Conservation (phyloP, 2,329 filamentous ascomycete genomes). For the Cladophialophora bantiana region DNA sequence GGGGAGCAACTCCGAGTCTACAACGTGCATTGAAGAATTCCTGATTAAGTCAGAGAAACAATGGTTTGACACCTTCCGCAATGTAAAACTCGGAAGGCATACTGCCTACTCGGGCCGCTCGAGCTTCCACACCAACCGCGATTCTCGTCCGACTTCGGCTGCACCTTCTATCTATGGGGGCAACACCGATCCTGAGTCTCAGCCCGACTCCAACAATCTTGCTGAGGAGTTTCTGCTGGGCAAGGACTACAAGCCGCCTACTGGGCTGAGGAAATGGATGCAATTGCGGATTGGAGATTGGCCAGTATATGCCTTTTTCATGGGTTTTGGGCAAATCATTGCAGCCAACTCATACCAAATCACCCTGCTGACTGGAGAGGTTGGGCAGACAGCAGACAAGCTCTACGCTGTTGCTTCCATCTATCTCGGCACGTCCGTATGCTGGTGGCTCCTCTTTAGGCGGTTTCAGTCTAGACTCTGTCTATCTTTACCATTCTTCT, state of each 20-base stretch:
- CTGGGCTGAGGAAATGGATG: constrained; percentile 62
- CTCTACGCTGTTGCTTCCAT: constrained; percentile 67
- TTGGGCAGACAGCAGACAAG: constrained; percentile 65
- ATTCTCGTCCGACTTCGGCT: constrained; percentile 44
- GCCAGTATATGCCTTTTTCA: constrained; percentile 68
- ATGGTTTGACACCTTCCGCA: constrained; percentile 67
- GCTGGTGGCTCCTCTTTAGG: constrained; percentile 71
- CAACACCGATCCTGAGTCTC: constrained; percentile 43
- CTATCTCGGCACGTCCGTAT: constrained; percentile 63
- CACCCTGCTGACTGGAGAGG: constrained; percentile 69
- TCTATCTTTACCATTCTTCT: constrained; percentile 67
- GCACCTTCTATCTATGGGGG: constrained; percentile 51
- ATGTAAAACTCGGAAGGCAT: constrained; percentile 64
- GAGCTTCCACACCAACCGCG: constrained; percentile 45
- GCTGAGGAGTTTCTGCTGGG: constrained; percentile 63
- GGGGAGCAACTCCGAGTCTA: constrained; percentile 63
- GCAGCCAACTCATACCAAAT: constrained; percentile 73
- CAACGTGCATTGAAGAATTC: constrained; percentile 70
- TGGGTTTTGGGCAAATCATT: constrained; percentile 69
- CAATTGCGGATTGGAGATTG: constrained; percentile 67
- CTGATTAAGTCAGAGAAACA: constrained; percentile 70
- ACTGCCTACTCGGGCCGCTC: constrained; percentile 50
- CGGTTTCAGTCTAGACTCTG: constrained; percentile 63
- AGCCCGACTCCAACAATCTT: constrained; percentile 44
- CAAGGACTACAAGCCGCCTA: constrained; percentile 63